Evolutionary conservation across 176 grass and related monocot genomes (phyloP).

Genomic region (Pontederia crassipes): DNA sequence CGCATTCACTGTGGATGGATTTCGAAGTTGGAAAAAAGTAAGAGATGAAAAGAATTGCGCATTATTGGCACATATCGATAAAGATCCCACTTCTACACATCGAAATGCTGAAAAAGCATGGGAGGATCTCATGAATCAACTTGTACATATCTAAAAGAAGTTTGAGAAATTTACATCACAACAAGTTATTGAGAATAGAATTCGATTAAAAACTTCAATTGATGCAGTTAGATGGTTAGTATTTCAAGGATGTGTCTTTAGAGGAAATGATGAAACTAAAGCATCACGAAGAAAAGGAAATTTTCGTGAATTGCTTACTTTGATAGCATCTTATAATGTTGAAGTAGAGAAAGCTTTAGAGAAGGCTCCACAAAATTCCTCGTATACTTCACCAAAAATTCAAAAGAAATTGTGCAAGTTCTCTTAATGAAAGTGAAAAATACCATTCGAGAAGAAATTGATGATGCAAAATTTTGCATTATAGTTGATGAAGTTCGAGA

Average conservation of each 20-base stretch:
- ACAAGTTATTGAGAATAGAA: neutral
- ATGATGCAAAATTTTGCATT: constrained; percentile 6
- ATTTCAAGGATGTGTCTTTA: constrained; percentile 25
- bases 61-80: constrained; percentile 8
- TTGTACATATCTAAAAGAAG: neutral
- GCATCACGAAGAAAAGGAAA: constrained; percentile 5
- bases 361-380: constrained; percentile 13
- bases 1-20: constrained; percentile 18
- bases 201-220: constrained; percentile 13
- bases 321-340: constrained; percentile 20
- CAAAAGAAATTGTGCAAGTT: constrained; percentile 24
- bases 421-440: neutral
- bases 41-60: constrained; percentile 18
- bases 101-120: constrained; percentile 12
- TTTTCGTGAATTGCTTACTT: constrained; percentile 19
- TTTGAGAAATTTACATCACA: neutral
- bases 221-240: constrained; percentile 9
- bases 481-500: constrained; percentile 30
- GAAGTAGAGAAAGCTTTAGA: constrained; percentile 7
- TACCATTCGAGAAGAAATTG: constrained; percentile 25
- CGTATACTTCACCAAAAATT: constrained; percentile 17
- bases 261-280: constrained; percentile 7
- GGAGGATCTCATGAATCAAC: neutral
- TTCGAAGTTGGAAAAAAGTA: constrained; percentile 19
- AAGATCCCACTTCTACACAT: constrained; percentile 4